phyloP scores from a whole-genome alignment of 306 rosid genomes.

The Fragaria vesca region DNA sequence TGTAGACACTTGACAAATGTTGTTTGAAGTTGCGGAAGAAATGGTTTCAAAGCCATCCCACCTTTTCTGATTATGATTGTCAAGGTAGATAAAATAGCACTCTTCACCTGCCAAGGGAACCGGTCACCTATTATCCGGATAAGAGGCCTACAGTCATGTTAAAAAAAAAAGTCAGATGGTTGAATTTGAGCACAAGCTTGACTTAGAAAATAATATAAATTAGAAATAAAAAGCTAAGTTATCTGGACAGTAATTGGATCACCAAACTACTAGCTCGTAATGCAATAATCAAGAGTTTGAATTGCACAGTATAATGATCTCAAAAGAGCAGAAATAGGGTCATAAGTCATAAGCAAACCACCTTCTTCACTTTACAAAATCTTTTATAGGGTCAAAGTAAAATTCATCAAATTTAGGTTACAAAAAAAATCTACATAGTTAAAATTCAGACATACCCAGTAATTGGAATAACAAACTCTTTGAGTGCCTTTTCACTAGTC shows the following conservation, averaged over 20 bases:
- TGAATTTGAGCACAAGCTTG: not conserved
- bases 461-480: slow-evolving; percentile 86
- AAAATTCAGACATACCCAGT: slow-evolving; percentile 65
- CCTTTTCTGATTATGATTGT: slow-evolving; percentile 78
- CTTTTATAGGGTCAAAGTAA: not conserved
- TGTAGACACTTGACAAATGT: slow-evolving; percentile 95
- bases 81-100: slow-evolving; percentile 92
- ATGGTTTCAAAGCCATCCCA: slow-evolving; percentile 84
- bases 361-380: not conserved
- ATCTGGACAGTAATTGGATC: not conserved
- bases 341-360: not conserved
- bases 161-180: slow-evolving; percentile 37
- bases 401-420: not conserved
- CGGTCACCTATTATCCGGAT: slow-evolving; percentile 95
- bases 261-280: not conserved
- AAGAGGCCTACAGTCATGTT: slow-evolving; percentile 69
- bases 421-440: not conserved
- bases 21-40: slow-evolving; percentile 99
- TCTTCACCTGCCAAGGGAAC: slow-evolving; percentile 99
- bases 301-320: not conserved
- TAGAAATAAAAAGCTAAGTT: too few relatives aligned
- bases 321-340: not conserved
- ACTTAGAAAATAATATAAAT: not conserved
- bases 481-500: slow-evolving; percentile 82
- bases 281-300: not conserved